phyloP scores from a whole-genome alignment of 768 basidiomycete genomes.

The Suillus variegatus region DNA sequence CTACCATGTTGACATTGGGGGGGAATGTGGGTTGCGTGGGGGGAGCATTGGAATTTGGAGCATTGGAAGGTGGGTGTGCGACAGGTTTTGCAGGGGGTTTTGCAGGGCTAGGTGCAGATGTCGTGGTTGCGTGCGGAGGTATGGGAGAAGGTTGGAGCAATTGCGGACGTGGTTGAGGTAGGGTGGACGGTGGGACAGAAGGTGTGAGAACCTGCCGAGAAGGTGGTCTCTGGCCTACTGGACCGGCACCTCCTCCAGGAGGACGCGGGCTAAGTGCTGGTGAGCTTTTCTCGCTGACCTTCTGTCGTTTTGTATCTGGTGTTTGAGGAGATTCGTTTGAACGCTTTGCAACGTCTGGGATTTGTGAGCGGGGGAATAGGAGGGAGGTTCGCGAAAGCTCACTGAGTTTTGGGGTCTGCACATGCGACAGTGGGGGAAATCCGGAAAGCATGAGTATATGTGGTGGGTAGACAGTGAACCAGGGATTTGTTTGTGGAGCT shows the following conservation, averaged over 20 bases:
- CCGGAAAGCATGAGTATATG: conserved; percentile 52
- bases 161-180: conserved; percentile 7
- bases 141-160: conserved; percentile 12
- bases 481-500: conserved; percentile 42
- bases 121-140: conserved; percentile 22
- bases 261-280: conserved; percentile 2
- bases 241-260: conserved; percentile 2
- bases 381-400: conserved; percentile 25
- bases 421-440: conserved; percentile 32
- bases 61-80: conserved; percentile 20
- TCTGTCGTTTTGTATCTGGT: conserved; percentile 49
- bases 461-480: conserved; percentile 53
- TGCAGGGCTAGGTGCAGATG: conserved; percentile 18
- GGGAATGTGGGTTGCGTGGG: neutral
- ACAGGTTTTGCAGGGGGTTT: conserved; percentile 23
- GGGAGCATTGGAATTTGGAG: conserved; percentile 8
- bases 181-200: neutral
- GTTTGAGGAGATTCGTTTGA: conserved; percentile 39
- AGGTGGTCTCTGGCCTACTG: conserved; percentile 2
- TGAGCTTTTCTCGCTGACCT: conserved; percentile 13
- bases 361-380: conserved; percentile 15
- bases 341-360: conserved; percentile 41
- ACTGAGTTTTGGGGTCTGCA: conserved; percentile 29
- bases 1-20: conserved; percentile 16
- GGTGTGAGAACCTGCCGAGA: conserved; percentile 3